A percentile compares a stretch with the other conserved stretches of the same genome.
Conservation (phyloP, 148 eudicot genomes). For the Cornus controversa region DNA sequence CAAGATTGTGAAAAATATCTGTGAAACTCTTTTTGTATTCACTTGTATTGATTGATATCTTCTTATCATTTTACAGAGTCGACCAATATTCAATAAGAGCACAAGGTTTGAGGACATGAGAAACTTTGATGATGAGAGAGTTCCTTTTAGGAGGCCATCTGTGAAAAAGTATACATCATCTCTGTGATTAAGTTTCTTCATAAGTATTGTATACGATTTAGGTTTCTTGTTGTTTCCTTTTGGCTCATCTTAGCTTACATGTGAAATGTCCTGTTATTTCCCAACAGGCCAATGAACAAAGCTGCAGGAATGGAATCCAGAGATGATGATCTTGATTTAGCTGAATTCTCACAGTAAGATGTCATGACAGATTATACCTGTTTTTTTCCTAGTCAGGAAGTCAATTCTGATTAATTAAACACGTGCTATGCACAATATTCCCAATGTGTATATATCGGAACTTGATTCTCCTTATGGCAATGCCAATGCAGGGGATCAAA, state of each 20-base stretch:
- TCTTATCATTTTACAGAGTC: conserved; percentile 55
- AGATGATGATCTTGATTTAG: conserved; percentile 81
- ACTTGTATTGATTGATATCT: not conserved
- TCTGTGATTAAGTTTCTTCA: not conserved
- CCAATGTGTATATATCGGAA: not conserved
- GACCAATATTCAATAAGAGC: conserved; percentile 95
- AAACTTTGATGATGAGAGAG: conserved; percentile 77
- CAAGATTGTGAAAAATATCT: not conserved
- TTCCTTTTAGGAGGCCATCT: conserved; percentile 59
- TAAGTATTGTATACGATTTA: not conserved
- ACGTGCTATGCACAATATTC: not conserved
- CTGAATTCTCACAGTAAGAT: conserved; percentile 67
- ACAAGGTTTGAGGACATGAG: conserved; percentile 97
- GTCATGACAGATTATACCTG: not conserved
- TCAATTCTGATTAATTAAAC: not conserved
- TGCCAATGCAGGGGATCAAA: conserved; percentile 52
- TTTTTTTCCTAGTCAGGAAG: conserved; percentile 3
- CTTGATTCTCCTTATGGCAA: conserved; percentile 1
- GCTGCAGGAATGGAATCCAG: conserved; percentile 66
- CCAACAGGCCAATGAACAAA: conserved; percentile 62
- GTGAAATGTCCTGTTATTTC: conserved; percentile 7
- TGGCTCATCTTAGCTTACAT: not conserved
- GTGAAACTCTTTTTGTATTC: not conserved
- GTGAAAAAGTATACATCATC: conserved; percentile 47
- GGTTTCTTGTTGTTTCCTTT: not conserved